phyloP scores from a whole-genome alignment of 805 yeast species.

The Candida pseudofarinosa region DNA sequence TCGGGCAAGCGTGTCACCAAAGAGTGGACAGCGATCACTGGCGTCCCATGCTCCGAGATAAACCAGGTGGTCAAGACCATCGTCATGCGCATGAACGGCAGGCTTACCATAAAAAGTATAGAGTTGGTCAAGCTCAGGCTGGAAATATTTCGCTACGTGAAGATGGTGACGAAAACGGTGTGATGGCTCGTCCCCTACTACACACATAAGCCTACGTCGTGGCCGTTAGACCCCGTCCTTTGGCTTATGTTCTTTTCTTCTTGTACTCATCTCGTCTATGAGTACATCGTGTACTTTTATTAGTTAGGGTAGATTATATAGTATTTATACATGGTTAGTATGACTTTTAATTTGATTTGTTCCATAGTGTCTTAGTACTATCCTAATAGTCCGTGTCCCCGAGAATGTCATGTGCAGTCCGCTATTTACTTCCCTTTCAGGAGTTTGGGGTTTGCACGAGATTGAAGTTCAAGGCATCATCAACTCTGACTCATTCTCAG shows the following conservation, averaged over 20 bases:
- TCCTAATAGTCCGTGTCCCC: no score
- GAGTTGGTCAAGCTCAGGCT: constrained; percentile 34
- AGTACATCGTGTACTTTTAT: no score
- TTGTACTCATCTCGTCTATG: neutral
- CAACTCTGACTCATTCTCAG: constrained; percentile 1
- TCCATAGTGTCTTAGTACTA: no score
- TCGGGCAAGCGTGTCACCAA: constrained; percentile 24
- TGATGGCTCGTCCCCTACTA: constrained; percentile 7
- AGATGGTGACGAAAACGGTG: constrained; percentile 32
- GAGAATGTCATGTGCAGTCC: no score
- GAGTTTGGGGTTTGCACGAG: no score
- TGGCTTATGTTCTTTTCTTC: neutral
- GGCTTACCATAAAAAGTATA: constrained; percentile 31
- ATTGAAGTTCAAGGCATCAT: no score
- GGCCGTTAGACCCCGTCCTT: no score
- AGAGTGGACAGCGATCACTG: constrained; percentile 35
- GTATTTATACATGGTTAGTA: no score
- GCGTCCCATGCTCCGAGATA: constrained; percentile 32
- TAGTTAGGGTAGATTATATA: no score
- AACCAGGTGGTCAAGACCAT: constrained; percentile 32
- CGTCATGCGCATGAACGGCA: constrained; percentile 38
- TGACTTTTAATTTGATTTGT: no score
- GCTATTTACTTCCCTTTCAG: no score
- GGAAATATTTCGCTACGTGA: constrained; percentile 40
- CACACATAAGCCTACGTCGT: neutral